A percentile compares a stretch with the other conserved stretches of the same genome.
Evolutionary conservation across 2,329 filamentous ascomycete species (phyloP).

Genomic region (Blastomyces parvus): DNA sequence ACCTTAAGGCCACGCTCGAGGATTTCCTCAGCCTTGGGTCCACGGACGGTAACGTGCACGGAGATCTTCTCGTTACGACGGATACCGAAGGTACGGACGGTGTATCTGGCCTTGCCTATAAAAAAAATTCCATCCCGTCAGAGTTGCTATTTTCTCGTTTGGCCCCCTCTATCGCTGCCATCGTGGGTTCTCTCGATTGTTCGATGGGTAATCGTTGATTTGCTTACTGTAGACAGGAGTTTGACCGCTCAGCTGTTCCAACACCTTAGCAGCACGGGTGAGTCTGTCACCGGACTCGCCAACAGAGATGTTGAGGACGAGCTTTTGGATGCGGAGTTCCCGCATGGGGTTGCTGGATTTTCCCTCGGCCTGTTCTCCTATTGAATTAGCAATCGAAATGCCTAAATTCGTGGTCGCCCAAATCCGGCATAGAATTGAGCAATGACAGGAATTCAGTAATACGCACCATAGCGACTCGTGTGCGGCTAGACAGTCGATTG

Average conservation of each 20-base stretch:
- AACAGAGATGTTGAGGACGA: constrained; percentile 98
- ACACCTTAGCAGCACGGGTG: constrained; percentile 98
- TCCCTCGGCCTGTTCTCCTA: constrained; percentile 52
- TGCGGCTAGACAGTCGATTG: constrained; percentile 30
- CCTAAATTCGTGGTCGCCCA: neutral
- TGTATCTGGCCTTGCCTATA: constrained; percentile 97
- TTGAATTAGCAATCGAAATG: constrained; percentile 16
- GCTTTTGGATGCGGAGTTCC: constrained; percentile 98
- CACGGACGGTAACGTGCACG: constrained; percentile 98
- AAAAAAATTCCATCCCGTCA: constrained; percentile 15
- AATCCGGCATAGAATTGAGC: constrained; percentile 14
- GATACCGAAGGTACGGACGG: constrained; percentile 99
- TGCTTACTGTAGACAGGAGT: constrained; percentile 93
- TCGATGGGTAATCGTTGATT: neutral
- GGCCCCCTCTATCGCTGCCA: neutral
- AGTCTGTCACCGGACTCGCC: constrained; percentile 99
- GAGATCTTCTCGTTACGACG: constrained; percentile 99
- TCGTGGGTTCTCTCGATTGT: neutral
- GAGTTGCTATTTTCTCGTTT: neutral
- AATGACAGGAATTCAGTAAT: constrained; percentile 6
- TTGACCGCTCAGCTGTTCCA: constrained; percentile 99
- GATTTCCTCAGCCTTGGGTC: constrained; percentile 99
- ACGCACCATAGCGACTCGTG: constrained; percentile 43
- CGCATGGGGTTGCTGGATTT: constrained; percentile 99
- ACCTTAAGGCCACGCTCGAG: constrained; percentile 99